A percentile compares a stretch with the other conserved stretches of the same genome.
phyloP scores from a whole-genome alignment of 2,329 filamentous ascomycete species.

The Fusarium miscanthi region DNA sequence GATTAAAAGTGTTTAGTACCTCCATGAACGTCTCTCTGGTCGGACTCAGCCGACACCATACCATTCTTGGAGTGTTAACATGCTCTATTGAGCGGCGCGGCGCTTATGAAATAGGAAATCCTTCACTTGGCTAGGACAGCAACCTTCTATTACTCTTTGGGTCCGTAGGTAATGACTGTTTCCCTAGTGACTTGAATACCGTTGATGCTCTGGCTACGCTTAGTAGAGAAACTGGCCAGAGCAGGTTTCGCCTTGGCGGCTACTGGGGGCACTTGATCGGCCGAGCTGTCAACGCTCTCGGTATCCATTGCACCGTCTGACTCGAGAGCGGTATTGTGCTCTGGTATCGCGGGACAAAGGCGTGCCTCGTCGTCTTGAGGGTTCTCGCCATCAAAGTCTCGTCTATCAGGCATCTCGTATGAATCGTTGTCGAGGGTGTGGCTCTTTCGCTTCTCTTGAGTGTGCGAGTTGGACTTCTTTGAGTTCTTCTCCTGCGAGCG shows the following conservation, averaged over 20 bases:
- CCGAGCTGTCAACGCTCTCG: slow-evolving; percentile 39
- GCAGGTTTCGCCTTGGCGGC: slow-evolving; percentile 32
- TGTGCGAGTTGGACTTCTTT: slow-evolving; percentile 22
- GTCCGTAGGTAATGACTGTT: slow-evolving; percentile 40
- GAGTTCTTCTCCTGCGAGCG: slow-evolving; percentile 35
- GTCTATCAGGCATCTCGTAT: slow-evolving; percentile 42
- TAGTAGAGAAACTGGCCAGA: slow-evolving; percentile 36
- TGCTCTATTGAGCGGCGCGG: slow-evolving; percentile 26
- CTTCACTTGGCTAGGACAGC: neutral
- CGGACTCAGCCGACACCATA: neutral
- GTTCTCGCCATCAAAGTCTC: slow-evolving; percentile 18
- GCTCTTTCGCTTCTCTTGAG: slow-evolving; percentile 32
- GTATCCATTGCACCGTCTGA: slow-evolving; percentile 31
- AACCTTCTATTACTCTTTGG: slow-evolving; percentile 2
- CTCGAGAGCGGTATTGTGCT: slow-evolving; percentile 15
- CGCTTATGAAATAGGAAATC: slow-evolving; percentile 2
- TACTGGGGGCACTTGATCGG: slow-evolving; percentile 19
- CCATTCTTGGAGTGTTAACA: neutral
- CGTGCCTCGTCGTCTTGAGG: slow-evolving; percentile 41
- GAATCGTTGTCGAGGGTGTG: slow-evolving; percentile 29
- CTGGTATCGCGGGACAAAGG: slow-evolving; percentile 28
- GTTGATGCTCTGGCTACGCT: slow-evolving; percentile 19
- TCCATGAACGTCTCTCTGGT: slow-evolving; percentile 5
- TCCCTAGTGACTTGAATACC: slow-evolving; percentile 44
- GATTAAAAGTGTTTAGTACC: neutral